A percentile compares a stretch with the other conserved stretches of the same genome.
phyloP scores from a whole-genome alignment of 2,329 filamentous ascomycete genomes.

The Mariannaea sp. region DNA sequence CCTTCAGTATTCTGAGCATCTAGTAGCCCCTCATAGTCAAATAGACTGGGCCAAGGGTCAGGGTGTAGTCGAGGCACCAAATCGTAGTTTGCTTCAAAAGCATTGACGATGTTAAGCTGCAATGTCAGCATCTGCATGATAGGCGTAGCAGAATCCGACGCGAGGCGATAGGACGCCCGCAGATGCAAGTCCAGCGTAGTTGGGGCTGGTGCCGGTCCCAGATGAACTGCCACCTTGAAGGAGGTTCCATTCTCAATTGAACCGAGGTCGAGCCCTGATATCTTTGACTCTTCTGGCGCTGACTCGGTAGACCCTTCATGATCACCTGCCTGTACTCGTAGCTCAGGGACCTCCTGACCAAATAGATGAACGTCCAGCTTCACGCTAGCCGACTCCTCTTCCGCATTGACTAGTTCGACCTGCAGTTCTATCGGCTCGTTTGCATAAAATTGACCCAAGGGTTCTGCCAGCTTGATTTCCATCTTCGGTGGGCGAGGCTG shows the following conservation, averaged over 20 bases:
- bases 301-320: constrained; percentile 42
- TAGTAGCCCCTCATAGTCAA: constrained; percentile 62
- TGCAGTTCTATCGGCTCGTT: constrained; percentile 74
- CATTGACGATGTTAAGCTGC: constrained; percentile 74
- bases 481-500: constrained; percentile 92
- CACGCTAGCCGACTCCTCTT: constrained; percentile 77
- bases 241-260: constrained; percentile 54
- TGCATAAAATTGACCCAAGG: constrained; percentile 78
- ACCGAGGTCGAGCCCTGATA: constrained; percentile 51
- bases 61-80: constrained; percentile 78
- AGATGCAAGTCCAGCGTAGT: constrained; percentile 71
- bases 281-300: constrained; percentile 48
- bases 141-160: constrained; percentile 78
- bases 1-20: constrained; percentile 42
- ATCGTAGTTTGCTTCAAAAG: constrained; percentile 92
- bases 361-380: constrained; percentile 71
- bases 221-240: constrained; percentile 51
- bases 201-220: constrained; percentile 56
- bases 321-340: constrained; percentile 48
- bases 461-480: constrained; percentile 68
- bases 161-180: constrained; percentile 76
- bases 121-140: constrained; percentile 75
- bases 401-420: constrained; percentile 77
- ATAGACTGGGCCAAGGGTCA: constrained; percentile 86
- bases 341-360: constrained; percentile 58